A percentile compares a stretch with the other conserved stretches of the same genome.
These are phyloP conservation scores for Aulographum hederae DNA, from an alignment of 2,329 filamentous ascomycete species.

Conservation along the genomic window DNA sequence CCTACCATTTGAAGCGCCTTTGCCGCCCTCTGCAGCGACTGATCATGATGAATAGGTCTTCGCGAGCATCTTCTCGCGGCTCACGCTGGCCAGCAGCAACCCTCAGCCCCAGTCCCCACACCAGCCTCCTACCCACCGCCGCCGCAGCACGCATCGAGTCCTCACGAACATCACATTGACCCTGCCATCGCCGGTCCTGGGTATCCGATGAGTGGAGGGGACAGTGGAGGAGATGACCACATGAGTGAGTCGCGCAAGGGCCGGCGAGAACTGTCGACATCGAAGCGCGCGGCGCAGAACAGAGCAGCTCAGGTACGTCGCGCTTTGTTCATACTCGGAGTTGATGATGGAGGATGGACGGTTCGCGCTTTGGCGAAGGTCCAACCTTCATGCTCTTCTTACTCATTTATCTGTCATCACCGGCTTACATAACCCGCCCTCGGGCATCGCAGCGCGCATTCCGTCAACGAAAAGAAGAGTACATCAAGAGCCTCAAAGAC, in stretches of 20 bases:
- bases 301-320: slow-evolving; percentile 88
- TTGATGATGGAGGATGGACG: neutral
- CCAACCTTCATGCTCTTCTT: too few species aligned
- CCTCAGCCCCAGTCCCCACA: slow-evolving; percentile 12
- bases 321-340: neutral
- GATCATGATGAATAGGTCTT: slow-evolving; percentile 28
- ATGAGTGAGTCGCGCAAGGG: slow-evolving; percentile 38
- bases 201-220: slow-evolving; percentile 29
- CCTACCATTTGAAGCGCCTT: too few species aligned
- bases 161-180: slow-evolving; percentile 32
- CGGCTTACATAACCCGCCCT: too few species aligned
- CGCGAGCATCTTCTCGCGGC: slow-evolving; percentile 44
- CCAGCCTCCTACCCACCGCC: slow-evolving; percentile 19
- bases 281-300: slow-evolving; percentile 92
- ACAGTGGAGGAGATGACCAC: slow-evolving; percentile 26
- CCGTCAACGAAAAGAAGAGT: slow-evolving; percentile 90
- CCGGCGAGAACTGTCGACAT: slow-evolving; percentile 83
- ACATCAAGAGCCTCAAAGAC: slow-evolving; percentile 94
- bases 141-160: slow-evolving; percentile 13
- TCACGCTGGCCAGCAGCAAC: slow-evolving; percentile 22
- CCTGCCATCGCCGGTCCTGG: slow-evolving; percentile 35
- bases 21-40: neutral
- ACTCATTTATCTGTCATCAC: too few species aligned
- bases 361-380: too few species aligned
- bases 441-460: slow-evolving; percentile 69